Conservation (phyloP, 768 basidiomycete species). For the Paxillus rubicundulus region DNA sequence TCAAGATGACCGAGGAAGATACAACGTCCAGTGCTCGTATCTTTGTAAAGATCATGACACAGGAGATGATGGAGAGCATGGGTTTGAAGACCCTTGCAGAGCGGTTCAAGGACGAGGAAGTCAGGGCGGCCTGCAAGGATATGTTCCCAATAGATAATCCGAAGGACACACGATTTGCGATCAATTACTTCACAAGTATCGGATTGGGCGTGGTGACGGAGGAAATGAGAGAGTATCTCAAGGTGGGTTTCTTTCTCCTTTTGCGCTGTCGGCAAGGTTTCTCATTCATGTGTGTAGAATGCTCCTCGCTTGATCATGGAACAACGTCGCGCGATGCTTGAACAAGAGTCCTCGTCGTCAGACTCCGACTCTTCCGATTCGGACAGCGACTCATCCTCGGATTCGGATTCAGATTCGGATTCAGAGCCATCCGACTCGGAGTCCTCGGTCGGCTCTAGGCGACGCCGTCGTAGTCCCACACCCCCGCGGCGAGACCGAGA, state of each 20-base stretch:
- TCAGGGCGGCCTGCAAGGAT: slow-evolving; percentile 64
- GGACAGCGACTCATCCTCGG: slow-evolving; percentile 32
- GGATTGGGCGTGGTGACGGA: slow-evolving; percentile 89
- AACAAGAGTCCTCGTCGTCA: slow-evolving; percentile 55
- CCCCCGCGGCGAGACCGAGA: slow-evolving; percentile 31
- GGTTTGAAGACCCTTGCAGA: slow-evolving; percentile 84
- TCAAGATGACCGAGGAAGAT: slow-evolving; percentile 96
- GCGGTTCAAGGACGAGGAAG: slow-evolving; percentile 85
- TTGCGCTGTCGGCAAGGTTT: neutral
- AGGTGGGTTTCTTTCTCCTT: slow-evolving; percentile 49
- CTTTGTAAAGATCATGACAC: slow-evolving; percentile 95
- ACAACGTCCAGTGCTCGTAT: slow-evolving; percentile 96
- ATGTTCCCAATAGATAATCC: slow-evolving; percentile 98
- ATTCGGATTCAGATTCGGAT: slow-evolving; percentile 35
- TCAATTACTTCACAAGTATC: slow-evolving; percentile 98
- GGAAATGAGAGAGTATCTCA: slow-evolving; percentile 94
- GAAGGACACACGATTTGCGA: slow-evolving; percentile 92
- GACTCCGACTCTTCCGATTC: slow-evolving; percentile 35
- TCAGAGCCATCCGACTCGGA: slow-evolving; percentile 39
- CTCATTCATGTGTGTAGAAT: slow-evolving; percentile 51
- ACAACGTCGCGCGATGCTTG: slow-evolving; percentile 84
- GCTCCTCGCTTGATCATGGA: slow-evolving; percentile 93
- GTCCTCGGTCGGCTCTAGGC: slow-evolving; percentile 33
- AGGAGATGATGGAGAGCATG: slow-evolving; percentile 93
- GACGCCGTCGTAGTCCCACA: slow-evolving; percentile 30